A percentile compares a stretch with the other conserved stretches of the same genome.
Evolutionary conservation across 164 flowering plant species (phyloP).

Genomic region (Aristolochia californica): DNA sequence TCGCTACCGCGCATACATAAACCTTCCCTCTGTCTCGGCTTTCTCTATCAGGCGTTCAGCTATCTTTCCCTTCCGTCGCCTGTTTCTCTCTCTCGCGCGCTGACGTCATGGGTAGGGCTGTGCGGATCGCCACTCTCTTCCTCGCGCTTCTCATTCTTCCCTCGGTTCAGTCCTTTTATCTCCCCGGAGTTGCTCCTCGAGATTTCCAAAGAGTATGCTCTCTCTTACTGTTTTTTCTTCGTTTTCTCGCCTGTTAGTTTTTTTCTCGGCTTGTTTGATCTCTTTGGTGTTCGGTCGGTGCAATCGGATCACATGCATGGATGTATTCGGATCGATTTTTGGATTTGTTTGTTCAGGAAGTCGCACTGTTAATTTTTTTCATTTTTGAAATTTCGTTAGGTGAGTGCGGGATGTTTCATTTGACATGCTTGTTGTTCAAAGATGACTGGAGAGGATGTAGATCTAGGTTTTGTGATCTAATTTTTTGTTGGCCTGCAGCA

Average conservation of each 20-base stretch:
- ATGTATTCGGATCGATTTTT: constrained; percentile 1
- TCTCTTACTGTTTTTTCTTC: background rate
- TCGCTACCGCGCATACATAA: too few relatives aligned
- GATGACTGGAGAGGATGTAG: too few relatives aligned
- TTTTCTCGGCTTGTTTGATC: background rate
- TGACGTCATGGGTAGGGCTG: constrained; percentile 2
- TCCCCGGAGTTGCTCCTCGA: constrained; percentile 51
- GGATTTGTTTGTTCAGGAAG: background rate
- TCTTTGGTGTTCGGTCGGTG: too few relatives aligned
- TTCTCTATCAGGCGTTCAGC: background rate
- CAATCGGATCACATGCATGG: background rate
- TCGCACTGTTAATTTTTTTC: constrained; percentile 1
- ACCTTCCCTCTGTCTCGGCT: background rate
- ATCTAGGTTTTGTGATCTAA: too few relatives aligned
- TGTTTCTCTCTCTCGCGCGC: constrained; percentile 4
- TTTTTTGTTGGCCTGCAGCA: too few relatives aligned
- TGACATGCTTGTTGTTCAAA: too few relatives aligned
- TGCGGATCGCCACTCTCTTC: constrained; percentile 2
- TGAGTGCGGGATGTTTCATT: too few relatives aligned
- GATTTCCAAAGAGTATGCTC: constrained; percentile 30
- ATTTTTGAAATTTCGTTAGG: background rate
- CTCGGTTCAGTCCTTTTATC: constrained; percentile 27
- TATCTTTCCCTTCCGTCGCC: background rate
- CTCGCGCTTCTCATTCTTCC: constrained; percentile 11
- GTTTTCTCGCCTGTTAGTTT: background rate